These are phyloP conservation scores for Calonectria henricotiae DNA, from an alignment of 2,329 filamentous ascomycete species.

Conservation along the genomic window DNA sequence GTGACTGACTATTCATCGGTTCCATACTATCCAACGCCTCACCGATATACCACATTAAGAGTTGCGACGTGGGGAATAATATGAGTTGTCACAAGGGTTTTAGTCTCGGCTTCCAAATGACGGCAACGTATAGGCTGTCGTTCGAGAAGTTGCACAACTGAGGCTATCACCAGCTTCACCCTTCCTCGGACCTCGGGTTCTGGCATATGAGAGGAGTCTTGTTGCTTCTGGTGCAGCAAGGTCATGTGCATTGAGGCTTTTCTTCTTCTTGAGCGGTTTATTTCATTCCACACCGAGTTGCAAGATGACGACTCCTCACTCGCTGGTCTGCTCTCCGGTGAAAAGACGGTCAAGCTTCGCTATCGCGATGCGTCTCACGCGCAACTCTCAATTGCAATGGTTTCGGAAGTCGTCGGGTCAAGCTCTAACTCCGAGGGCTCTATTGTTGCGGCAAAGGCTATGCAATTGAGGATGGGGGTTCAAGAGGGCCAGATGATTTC, in stretches of 20 bases:
- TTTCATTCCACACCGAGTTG: slow-evolving; percentile 16
- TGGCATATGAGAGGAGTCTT: neutral
- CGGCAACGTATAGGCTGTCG: neutral
- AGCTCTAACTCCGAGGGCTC: neutral
- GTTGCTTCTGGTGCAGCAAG: neutral
- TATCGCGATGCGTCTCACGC: slow-evolving; percentile 14
- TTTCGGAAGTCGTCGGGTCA: slow-evolving; percentile 9
- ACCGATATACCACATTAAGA: slow-evolving; percentile 32
- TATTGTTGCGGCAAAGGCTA: neutral
- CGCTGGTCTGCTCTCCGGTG: slow-evolving; percentile 1
- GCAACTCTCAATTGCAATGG: slow-evolving; percentile 7
- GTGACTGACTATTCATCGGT: neutral
- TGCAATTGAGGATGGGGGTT: neutral
- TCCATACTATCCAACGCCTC: slow-evolving; percentile 14
- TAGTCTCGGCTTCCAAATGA: neutral
- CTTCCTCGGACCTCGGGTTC: slow-evolving; percentile 15
- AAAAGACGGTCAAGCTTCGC: slow-evolving; percentile 17
- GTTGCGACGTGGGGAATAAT: slow-evolving; percentile 18
- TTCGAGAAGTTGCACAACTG: neutral
- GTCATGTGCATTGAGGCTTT: slow-evolving; percentile 10
- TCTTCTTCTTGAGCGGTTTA: slow-evolving; percentile 10
- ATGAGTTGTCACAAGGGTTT: slow-evolving; percentile 22
- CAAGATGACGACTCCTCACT: slow-evolving; percentile 15
- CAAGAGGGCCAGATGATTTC: slow-evolving; percentile 9
- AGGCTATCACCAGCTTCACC: slow-evolving; percentile 4